Conservation (phyloP, 1,139 yeast species). For the Taphrina flavorubra region DNA sequence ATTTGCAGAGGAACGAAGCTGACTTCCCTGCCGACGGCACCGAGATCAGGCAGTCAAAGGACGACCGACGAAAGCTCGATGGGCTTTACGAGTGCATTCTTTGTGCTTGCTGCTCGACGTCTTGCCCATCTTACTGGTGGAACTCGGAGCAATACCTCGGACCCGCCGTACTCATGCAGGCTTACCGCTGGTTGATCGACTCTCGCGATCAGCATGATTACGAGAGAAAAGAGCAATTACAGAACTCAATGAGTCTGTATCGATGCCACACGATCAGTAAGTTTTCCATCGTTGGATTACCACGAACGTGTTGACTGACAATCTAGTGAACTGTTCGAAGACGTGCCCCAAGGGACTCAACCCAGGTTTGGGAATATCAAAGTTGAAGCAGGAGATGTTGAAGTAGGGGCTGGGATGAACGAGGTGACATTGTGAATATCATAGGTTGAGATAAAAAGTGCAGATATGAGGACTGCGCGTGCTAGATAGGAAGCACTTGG, state of each 20-base stretch:
- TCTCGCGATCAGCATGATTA: constrained; percentile 91
- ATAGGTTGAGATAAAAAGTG: neutral
- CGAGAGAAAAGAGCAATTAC: constrained; percentile 83
- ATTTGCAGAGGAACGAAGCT: constrained; percentile 69
- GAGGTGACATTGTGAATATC: neutral
- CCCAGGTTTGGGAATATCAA: constrained; percentile 97
- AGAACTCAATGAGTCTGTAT: constrained; percentile 96
- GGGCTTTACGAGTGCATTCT: constrained; percentile 97
- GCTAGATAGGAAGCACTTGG: constrained; percentile 6
- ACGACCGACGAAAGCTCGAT: constrained; percentile 94
- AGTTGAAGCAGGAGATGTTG: constrained; percentile 87
- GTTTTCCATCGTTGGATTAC: neutral
- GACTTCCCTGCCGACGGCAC: constrained; percentile 84
- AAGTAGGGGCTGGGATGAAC: neutral
- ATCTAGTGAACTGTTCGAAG: constrained; percentile 42
- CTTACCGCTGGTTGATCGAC: constrained; percentile 96
- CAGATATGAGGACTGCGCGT: neutral
- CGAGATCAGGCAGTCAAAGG: constrained; percentile 89
- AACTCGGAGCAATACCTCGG: constrained; percentile 98
- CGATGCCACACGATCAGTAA: constrained; percentile 81
- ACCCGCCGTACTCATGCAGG: constrained; percentile 98
- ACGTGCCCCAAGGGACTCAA: constrained; percentile 99
- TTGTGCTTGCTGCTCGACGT: constrained; percentile 98
- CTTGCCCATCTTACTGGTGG: constrained; percentile 99
- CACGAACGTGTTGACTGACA: too few relatives aligned